Base-by-base conservation (phyloP, 108 stramenopile species). In the Stephanodiscus minutulus region DNA sequence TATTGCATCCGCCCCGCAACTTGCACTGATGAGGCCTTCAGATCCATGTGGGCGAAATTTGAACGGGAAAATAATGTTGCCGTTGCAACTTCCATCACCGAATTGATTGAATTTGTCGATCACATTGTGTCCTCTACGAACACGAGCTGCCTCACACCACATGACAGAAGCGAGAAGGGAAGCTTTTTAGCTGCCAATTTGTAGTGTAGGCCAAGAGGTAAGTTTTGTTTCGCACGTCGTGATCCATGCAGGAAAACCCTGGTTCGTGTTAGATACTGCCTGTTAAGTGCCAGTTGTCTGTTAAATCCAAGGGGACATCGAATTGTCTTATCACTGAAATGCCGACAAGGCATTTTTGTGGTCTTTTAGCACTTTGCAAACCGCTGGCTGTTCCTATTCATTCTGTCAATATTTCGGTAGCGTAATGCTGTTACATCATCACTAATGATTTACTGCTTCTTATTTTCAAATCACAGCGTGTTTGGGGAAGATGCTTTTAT, bases 31-130 rank as follows among this genome's bases (percentile, higher is more conserved):
- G 97, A 98, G 62, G 88, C 88, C 12, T 99, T 99, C 87, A 90
- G 99, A 43, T 76, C 83, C 27, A 98, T 99, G 97, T 99, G 99
- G 99, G 99, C 97, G 18, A 98, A 99, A 78, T 99, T 99, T 66
- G 99, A 99, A 86, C 99, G 99, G 99, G 99, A 99, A 75, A 99
- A 99, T 85, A 99, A 99, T 87, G 99, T 97, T 60, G 91, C 93
- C 49, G 87, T 94, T 70, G 82, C 89, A 11, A 98, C 94, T 35
- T 85, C 91, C 70, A 97, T 99, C 62, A 79, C 88, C 37, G 92
- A 90, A 61, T 71, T 99, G 61, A 77, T 87, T 52, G 96, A 87
- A 22, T 99, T 96, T 86, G 78, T 99, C 28, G 85, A 91, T 41
- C 99, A 99, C 77, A 90, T 99, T 74, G 97, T 98, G 12, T 73